Evolutionary conservation across 192 early-diverging fungal species (phyloP).

Genomic region (Rhizophagus clarus): DNA sequence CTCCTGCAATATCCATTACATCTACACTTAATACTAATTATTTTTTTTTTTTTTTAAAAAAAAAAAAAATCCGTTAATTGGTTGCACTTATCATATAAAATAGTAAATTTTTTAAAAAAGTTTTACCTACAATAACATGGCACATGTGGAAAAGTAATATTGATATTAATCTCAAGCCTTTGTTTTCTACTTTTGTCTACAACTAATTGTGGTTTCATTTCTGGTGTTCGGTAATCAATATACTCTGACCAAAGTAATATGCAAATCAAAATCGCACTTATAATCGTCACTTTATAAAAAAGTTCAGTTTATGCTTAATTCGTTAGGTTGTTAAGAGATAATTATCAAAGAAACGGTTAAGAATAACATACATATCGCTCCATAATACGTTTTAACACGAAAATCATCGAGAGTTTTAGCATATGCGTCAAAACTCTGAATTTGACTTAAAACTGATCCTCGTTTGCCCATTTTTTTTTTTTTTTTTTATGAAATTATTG

Average conservation of each 20-base stretch:
- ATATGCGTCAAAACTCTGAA: conserved; percentile 82
- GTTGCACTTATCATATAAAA: background rate
- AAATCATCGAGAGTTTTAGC: conserved; percentile 98
- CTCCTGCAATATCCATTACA: conserved; percentile 93
- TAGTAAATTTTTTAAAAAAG: background rate
- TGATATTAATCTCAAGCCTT: conserved; percentile 85
- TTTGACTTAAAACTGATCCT: conserved; percentile 48
- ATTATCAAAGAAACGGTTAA: conserved; percentile 42
- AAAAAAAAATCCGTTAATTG: background rate
- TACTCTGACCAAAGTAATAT: conserved; percentile 84
- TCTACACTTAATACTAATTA: conserved; percentile 82
- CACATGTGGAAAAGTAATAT: conserved; percentile 89
- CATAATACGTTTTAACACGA: conserved; percentile 75
- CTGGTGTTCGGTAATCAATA: conserved; percentile 70
- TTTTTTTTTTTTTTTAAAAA: background rate
- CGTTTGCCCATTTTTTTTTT: conserved; percentile 18
- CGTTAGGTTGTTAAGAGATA: background rate
- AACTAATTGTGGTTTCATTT: conserved; percentile 71
- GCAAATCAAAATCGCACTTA: conserved; percentile 70
- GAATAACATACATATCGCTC: conserved; percentile 61
- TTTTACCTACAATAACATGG: conserved; percentile 78
- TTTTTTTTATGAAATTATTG: no score
- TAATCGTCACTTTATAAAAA: conserved; percentile 69
- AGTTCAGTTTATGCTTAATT: background rate
- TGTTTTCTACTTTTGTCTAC: conserved; percentile 87